These are phyloP conservation scores for Geotrichum australiense DNA, from an alignment of 1,139 yeast species.

Conservation along the genomic window DNA sequence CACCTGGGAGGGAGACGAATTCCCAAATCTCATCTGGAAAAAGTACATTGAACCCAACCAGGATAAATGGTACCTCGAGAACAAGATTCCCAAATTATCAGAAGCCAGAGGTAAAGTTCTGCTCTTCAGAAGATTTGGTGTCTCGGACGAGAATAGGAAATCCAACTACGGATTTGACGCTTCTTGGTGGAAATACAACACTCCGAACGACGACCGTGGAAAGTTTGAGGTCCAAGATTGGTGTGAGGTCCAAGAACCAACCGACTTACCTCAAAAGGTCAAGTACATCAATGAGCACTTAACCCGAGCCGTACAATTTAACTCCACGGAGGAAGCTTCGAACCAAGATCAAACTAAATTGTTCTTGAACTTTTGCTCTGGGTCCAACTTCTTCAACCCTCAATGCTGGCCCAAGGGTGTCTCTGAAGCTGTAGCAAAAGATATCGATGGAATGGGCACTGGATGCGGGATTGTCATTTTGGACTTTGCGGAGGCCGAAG, in stretches of 20 bases:
- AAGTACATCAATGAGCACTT: conserved; percentile 53
- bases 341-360: conserved; percentile 44
- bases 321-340: conserved; percentile 32
- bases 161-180: conserved; percentile 59
- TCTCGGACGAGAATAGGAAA: conserved; percentile 41
- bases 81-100: conserved; percentile 50
- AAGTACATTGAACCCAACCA: conserved; percentile 45
- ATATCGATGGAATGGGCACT: conserved; percentile 32
- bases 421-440: conserved; percentile 44
- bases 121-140: conserved; percentile 66
- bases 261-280: conserved; percentile 51
- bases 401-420: conserved; percentile 71
- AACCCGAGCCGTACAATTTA: conserved; percentile 47
- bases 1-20: conserved; percentile 61
- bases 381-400: conserved; percentile 63
- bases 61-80: conserved; percentile 55
- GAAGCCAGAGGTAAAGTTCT: conserved; percentile 62
- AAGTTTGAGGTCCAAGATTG: conserved; percentile 62
- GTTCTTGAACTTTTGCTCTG: conserved; percentile 67
- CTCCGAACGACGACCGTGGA: conserved; percentile 61
- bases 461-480: conserved; percentile 51
- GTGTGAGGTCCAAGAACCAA: conserved; percentile 54
- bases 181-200: conserved; percentile 58
- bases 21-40: conserved; percentile 58
- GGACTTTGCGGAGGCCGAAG: conserved; percentile 58